Conservation (phyloP, 164 flowering plant species). For the Tetracentron sinense region DNA sequence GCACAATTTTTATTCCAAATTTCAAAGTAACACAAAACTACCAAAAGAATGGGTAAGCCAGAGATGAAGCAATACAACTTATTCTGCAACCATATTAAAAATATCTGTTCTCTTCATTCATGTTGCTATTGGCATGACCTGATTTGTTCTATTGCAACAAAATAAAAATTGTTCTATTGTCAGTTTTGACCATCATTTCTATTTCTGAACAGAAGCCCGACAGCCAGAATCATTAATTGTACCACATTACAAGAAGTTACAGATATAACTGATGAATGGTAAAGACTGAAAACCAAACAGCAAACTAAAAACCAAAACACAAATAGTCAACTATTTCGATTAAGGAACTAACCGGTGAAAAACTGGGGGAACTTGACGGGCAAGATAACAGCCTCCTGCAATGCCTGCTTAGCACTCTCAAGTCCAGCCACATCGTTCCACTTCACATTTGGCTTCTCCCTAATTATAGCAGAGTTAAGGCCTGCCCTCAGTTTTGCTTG, state of each 20-base stretch:
- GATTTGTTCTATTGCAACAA: no score
- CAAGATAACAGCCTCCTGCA: slow-evolving; percentile 95
- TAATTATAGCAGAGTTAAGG: slow-evolving; percentile 75
- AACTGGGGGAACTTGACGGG: slow-evolving; percentile 97
- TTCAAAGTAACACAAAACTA: no score
- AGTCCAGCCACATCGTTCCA: slow-evolving; percentile 97
- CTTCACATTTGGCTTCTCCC: slow-evolving; percentile 95
- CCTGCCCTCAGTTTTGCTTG: slow-evolving; percentile 79
- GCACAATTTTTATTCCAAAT: no score
- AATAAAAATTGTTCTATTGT: no score
- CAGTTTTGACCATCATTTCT: not conserved
- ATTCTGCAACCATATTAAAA: no score
- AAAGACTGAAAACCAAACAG: no score
- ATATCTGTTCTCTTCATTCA: no score
- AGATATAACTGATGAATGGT: no score
- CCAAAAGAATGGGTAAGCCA: no score
- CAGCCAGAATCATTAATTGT: not conserved
- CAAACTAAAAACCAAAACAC: not conserved
- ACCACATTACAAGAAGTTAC: not conserved
- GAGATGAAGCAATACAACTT: no score
- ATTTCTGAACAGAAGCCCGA: not conserved
- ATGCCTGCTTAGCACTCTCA: slow-evolving; percentile 93
- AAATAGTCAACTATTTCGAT: not conserved
- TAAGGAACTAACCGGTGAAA: slow-evolving; percentile 58
- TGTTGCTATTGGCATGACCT: no score